A percentile compares a stretch with the other conserved stretches of the same genome.
Conservation (phyloP, 139 green algal species). For the Chlamydomonas schloesseri region DNA sequence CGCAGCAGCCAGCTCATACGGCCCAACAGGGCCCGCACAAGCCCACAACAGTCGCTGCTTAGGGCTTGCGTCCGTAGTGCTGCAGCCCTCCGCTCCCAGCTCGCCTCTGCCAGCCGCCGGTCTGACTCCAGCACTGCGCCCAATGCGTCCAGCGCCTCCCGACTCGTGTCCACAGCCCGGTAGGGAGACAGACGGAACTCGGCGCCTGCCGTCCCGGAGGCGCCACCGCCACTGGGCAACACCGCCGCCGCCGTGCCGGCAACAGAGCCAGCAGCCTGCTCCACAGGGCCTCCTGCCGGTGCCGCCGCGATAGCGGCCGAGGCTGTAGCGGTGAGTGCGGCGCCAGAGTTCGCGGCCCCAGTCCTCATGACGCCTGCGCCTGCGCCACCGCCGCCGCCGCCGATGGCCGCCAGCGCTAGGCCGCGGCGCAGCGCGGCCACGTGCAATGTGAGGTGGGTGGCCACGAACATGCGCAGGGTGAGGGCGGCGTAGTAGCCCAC, state of each 20-base stretch:
- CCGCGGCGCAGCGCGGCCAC: constrained; percentile 41
- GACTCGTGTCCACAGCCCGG: constrained; percentile 64
- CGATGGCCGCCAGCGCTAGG: not conserved
- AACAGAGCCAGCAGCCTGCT: not conserved
- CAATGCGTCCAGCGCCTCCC: constrained; percentile 63
- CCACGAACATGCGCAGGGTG: constrained; percentile 75
- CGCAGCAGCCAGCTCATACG: no score
- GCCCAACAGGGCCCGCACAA: no score
- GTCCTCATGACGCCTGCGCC: no score
- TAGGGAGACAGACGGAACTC: constrained; percentile 1
- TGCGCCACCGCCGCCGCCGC: no score
- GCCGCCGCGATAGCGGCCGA: not conserved
- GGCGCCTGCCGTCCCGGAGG: not conserved
- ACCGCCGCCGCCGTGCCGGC: no score
- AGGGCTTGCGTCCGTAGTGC: no score
- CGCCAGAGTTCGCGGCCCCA: not conserved
- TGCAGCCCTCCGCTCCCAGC: no score
- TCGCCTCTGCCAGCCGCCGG: constrained; percentile 57
- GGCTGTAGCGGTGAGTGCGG: not conserved
- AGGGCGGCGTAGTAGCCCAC: constrained; percentile 65
- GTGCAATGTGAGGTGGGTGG: constrained; percentile 69
- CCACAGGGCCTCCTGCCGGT: not conserved
- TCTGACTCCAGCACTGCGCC: constrained; percentile 54
- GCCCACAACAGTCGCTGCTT: no score
- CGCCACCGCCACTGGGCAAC: no score